phyloP scores from a whole-genome alignment of 768 basidiomycete species.

The Termitomyces sp. region DNA sequence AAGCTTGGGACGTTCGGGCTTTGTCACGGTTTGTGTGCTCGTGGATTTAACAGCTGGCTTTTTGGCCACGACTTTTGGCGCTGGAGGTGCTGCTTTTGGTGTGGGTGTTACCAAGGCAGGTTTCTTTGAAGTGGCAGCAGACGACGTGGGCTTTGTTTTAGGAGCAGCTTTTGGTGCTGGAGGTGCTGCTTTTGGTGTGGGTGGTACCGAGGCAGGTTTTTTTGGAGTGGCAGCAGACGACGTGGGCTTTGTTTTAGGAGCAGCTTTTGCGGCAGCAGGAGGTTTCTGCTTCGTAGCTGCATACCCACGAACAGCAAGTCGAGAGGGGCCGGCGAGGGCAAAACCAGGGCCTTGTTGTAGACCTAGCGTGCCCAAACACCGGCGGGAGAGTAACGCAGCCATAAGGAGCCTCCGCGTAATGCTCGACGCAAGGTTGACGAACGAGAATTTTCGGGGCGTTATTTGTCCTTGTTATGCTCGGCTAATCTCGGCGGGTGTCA shows the following conservation, averaged over 20 bases:
- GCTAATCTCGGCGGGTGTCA: not conserved
- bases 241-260: not conserved
- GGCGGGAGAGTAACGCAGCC: constrained; percentile 18
- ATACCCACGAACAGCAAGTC: constrained; percentile 7
- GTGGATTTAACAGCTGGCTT: not conserved
- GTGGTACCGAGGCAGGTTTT: not conserved
- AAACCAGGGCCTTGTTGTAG: constrained; percentile 5
- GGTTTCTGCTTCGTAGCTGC: constrained; percentile 9
- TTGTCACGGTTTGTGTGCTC: not conserved
- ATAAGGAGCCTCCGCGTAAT: constrained; percentile 8
- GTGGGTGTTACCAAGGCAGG: not conserved
- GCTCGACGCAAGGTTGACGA: not conserved
- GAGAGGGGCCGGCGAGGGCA: constrained; percentile 8
- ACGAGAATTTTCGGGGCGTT: constrained; percentile 4
- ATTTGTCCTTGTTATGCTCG: constrained; percentile 3
- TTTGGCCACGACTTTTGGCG: too few relatives aligned
- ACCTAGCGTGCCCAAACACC: constrained; percentile 11
- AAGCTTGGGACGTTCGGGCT: not conserved
- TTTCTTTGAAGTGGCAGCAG: not conserved
- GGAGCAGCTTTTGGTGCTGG: too few relatives aligned
- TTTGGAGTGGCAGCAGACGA: not conserved
- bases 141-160: not conserved
- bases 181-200: not conserved
- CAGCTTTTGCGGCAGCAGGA: not conserved
- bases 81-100: not conserved